Evolutionary conservation across 129 eudicot species (phyloP).

Genomic region (Artemisia argyi): DNA sequence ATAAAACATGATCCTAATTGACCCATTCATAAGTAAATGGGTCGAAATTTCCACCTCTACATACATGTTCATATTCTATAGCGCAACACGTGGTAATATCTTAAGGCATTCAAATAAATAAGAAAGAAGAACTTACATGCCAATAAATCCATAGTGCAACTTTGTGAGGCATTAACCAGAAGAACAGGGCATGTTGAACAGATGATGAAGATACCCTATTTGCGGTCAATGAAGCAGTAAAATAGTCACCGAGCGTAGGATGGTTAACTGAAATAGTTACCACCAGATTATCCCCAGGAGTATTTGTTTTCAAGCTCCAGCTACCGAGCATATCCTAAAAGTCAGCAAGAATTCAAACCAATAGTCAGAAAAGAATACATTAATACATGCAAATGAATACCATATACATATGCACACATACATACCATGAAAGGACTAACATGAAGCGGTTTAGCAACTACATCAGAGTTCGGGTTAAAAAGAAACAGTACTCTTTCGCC

Average conservation of each 20-base stretch:
- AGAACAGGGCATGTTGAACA: constrained; percentile 56
- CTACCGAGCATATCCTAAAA: constrained; percentile 97
- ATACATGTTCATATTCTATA: constrained; percentile 10
- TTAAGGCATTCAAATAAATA: neutral
- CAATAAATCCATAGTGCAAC: constrained; percentile 93
- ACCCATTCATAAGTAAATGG: too few relatives aligned
- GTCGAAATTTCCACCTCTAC: neutral
- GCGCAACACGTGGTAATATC: neutral
- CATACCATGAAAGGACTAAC: constrained; percentile 98
- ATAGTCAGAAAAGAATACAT: too few relatives aligned
- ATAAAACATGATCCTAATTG: too few relatives aligned
- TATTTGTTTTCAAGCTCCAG: constrained; percentile 70
- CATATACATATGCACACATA: too few relatives aligned
- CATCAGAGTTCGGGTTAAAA: constrained; percentile 71
- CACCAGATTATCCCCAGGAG: constrained; percentile 68
- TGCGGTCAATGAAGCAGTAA: constrained; percentile 79
- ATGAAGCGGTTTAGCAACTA: constrained; percentile 89
- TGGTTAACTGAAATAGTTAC: constrained; percentile 76
- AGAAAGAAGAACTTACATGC: constrained; percentile 57
- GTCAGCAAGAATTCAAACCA: too few relatives aligned
- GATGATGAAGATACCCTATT: constrained; percentile 49
- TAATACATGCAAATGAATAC: too few relatives aligned
- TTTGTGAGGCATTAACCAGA: constrained; percentile 95
- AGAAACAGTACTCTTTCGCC: constrained; percentile 87
- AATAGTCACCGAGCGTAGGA: constrained; percentile 80